Conservation (phyloP, 1,284 basidiomycete species). For the Malassezia globosa region DNA sequence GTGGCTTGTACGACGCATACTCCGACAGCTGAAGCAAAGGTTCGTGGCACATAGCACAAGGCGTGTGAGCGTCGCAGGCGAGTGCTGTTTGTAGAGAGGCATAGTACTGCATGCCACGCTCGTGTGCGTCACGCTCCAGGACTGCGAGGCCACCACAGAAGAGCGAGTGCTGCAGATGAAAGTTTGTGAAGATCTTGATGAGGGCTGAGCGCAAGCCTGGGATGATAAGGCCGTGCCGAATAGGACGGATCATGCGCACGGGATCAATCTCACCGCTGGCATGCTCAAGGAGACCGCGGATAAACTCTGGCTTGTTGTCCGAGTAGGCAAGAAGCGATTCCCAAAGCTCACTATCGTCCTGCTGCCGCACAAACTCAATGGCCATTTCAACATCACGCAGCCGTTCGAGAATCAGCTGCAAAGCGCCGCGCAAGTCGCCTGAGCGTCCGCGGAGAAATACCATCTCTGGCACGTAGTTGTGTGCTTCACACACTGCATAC, state of each 20-base stretch:
- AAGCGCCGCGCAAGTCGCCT: constrained; percentile 89
- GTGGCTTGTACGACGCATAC: constrained; percentile 5
- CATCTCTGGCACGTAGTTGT: constrained; percentile 86
- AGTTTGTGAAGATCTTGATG: constrained; percentile 93
- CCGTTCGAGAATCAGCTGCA: constrained; percentile 88
- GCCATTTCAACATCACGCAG: constrained; percentile 75
- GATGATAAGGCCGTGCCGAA: constrained; percentile 90
- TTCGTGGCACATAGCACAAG: constrained; percentile 24
- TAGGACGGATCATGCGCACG: constrained; percentile 79
- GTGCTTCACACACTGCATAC: constrained; percentile 70
- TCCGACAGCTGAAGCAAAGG: constrained; percentile 21
- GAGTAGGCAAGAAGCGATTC: constrained; percentile 89
- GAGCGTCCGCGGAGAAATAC: constrained; percentile 93
- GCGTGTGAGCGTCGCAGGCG: constrained; percentile 22
- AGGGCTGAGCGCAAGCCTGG: constrained; percentile 83
- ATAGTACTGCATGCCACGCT: constrained; percentile 24
- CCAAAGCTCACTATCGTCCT: constrained; percentile 94
- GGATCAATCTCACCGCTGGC: constrained; percentile 94
- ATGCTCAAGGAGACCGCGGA: constrained; percentile 78
- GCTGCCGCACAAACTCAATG: constrained; percentile 96
- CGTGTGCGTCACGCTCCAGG: constrained; percentile 26
- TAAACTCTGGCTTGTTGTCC: constrained; percentile 84
- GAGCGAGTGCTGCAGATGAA: constrained; percentile 59
- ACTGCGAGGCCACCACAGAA: constrained; percentile 36
- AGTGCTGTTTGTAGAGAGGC: constrained; percentile 22